Conservation (phyloP, 805 yeast genomes). For the Saccharomycopsis fermentans region DNA sequence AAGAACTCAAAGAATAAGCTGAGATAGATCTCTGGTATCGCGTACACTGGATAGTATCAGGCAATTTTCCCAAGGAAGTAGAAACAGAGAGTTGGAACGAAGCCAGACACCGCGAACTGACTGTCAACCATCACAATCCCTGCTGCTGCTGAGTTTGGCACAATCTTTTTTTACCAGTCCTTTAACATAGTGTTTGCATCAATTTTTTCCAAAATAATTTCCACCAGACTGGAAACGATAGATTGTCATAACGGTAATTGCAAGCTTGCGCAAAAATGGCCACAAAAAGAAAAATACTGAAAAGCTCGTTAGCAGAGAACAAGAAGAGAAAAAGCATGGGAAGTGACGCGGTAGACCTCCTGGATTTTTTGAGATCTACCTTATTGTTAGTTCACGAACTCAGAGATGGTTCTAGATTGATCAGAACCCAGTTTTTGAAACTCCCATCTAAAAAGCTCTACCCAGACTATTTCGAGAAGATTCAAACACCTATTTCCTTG, state of each 20-base stretch:
- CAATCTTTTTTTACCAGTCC: too few relatives aligned
- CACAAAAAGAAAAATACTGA: slow-evolving; percentile 7
- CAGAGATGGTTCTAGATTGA: slow-evolving; percentile 12
- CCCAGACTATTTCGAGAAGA: slow-evolving; percentile 69
- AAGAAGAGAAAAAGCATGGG: neutral
- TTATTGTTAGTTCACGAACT: slow-evolving; percentile 12
- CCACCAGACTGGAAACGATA: too few relatives aligned
- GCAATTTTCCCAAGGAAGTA: too few relatives aligned
- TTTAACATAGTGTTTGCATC: too few relatives aligned
- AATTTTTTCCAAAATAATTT: too few relatives aligned
- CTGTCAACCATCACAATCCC: neutral
- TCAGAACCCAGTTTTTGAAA: slow-evolving; percentile 44
- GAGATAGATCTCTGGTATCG: too few relatives aligned
- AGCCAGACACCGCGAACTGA: neutral
- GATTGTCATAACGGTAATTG: too few relatives aligned
- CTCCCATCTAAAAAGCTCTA: slow-evolving; percentile 66
- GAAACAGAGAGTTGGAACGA: neutral
- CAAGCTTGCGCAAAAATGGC: slow-evolving; percentile 8
- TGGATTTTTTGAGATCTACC: slow-evolving; percentile 7
- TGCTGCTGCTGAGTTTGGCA: too few relatives aligned
- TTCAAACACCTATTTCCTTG: slow-evolving; percentile 57
- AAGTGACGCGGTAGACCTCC: slow-evolving; percentile 2
- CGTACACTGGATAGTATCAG: too few relatives aligned
- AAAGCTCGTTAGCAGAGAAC: neutral
- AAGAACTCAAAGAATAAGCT: too few relatives aligned